Evolutionary conservation across 768 basidiomycete genomes (phyloP).

Genomic region (Nevesoporus exiguus): DNA sequence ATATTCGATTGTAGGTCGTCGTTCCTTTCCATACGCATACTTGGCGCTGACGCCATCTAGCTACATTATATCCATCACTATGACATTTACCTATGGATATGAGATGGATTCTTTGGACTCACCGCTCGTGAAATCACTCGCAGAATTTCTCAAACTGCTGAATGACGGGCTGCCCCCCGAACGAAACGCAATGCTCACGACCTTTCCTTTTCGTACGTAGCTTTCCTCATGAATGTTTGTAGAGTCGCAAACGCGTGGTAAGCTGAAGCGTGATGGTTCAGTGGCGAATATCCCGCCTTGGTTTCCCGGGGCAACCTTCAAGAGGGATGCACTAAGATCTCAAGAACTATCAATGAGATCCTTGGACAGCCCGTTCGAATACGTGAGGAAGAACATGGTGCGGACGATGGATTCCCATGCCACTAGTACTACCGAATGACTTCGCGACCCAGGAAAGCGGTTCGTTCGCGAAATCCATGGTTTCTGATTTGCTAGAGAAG

Average conservation of each 20-base stretch:
- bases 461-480: constrained; percentile 26
- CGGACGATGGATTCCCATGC: background rate
- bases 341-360: constrained; percentile 23
- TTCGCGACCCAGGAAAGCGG: constrained; percentile 18
- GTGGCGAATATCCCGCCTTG: constrained; percentile 28
- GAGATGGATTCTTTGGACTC: constrained; percentile 25
- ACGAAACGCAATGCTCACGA: constrained; percentile 25
- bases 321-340: constrained; percentile 26
- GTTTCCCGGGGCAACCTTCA: constrained; percentile 31
- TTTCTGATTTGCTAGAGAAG: constrained; percentile 25
- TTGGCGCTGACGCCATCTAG: constrained; percentile 9
- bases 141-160: constrained; percentile 21
- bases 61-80: constrained; percentile 32
- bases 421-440: constrained; percentile 1
- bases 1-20: constrained; percentile 20
- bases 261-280: constrained; percentile 9
- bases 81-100: constrained; percentile 31
- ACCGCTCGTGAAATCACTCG: constrained; percentile 25
- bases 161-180: constrained; percentile 25
- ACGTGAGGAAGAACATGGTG: constrained; percentile 26
- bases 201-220: constrained; percentile 29
- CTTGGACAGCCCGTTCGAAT: constrained; percentile 28
- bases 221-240: background rate
- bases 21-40: background rate
- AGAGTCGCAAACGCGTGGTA: background rate